Evolutionary conservation across 371 early-diverging fungal species (phyloP), one percentile per base, ranked within the genome.

Genomic region (Batkoa obscura): DNA sequence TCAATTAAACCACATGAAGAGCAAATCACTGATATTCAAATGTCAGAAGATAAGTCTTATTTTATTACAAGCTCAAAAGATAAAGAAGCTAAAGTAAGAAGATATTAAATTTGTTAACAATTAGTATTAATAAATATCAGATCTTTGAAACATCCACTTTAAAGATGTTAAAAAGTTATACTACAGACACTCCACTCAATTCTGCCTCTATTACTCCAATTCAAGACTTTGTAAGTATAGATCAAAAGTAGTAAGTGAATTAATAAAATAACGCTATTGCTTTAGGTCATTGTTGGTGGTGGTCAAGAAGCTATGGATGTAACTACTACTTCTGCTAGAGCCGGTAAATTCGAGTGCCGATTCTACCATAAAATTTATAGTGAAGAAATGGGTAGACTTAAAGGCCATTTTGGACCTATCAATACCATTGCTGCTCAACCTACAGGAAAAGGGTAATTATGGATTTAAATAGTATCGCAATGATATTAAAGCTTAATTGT

Each of bases 331-430:
- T 78, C 82, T 59, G 85, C 88, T 52, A 82, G 89, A 65, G 85
- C 87, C 66, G 96, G 96, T 68, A 92, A 95, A 73, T 99, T 99
- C 74, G 98, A 99, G 70, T 84, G 88, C 62, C 80, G 97, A 59
- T 95, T 99, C 81, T 99, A 82, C 80, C 99, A 99, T 79, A 83
- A 88, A 66, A 83, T 95, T 46, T 83, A 92, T 59, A 89, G 90
- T 60, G 90, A 94, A 64, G 97, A 98, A 70, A 83, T 98, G 43
- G 99, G 98, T 41, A 85, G 94, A 60, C 90, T 93, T 50, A 91
- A 85, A 72, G 97, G 98, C 43, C 99, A 99, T 67, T 98, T 99
- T 72, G 98, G 99, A 64, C 98, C 99, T 55, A 96, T 99, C 73
- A 99, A 99, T 76, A 94, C 98, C 13, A 78, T 99, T 60, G 95